Conservation (phyloP, 2,329 filamentous ascomycete species). For the Stagonosporopsis rhizophila region DNA sequence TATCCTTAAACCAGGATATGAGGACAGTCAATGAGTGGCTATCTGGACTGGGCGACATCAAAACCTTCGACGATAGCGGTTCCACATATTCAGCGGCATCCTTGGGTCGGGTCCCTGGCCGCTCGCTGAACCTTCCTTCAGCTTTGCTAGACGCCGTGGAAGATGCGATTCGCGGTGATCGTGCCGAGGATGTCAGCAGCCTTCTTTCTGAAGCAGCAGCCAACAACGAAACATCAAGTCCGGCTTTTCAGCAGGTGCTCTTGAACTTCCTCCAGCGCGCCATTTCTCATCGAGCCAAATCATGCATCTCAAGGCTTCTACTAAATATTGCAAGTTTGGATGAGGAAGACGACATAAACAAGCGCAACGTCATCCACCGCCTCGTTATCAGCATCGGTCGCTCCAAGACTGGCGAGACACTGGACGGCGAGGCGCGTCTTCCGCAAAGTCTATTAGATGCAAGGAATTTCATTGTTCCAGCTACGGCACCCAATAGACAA, state of each 20-base stretch:
- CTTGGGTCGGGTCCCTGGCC: constrained; percentile 76
- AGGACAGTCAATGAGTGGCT: constrained; percentile 89
- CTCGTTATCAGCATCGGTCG: constrained; percentile 91
- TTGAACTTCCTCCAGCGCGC: constrained; percentile 80
- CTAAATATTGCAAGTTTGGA: constrained; percentile 74
- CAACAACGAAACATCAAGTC: constrained; percentile 55
- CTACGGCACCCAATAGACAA: constrained; percentile 70
- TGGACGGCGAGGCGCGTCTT: constrained; percentile 59
- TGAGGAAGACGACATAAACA: constrained; percentile 91
- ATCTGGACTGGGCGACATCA: constrained; percentile 78
- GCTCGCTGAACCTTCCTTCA: constrained; percentile 74
- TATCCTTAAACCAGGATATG: constrained; percentile 64
- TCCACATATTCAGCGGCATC: constrained; percentile 75
- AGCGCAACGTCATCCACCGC: constrained; percentile 90
- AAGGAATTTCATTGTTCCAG: constrained; percentile 80
- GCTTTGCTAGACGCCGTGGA: constrained; percentile 75
- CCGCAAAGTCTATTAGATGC: constrained; percentile 61
- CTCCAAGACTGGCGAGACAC: constrained; percentile 64
- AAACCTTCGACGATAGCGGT: constrained; percentile 75
- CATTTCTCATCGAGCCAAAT: constrained; percentile 72
- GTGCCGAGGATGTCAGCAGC: constrained; percentile 62
- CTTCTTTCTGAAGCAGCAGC: constrained; percentile 66
- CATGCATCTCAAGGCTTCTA: constrained; percentile 75
- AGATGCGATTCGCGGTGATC: constrained; percentile 72
- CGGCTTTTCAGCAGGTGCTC: constrained; percentile 70